Evolutionary conservation across 2,329 filamentous ascomycete genomes (phyloP).

Genomic region (Stachybotrys elegans): DNA sequence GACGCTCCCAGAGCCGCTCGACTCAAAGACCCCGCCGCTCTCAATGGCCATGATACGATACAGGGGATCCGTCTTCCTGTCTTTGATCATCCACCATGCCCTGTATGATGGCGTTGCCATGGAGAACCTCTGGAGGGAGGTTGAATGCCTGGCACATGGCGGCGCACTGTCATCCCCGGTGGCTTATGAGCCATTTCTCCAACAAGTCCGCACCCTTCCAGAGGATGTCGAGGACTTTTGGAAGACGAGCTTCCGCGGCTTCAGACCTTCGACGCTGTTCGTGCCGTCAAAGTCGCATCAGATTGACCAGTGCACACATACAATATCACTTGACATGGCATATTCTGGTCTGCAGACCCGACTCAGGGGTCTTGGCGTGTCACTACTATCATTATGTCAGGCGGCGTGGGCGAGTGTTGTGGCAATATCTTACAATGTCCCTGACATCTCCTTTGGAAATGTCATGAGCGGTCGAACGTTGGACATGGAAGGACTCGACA

Average conservation of each 20-base stretch:
- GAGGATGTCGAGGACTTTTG: constrained; percentile 59
- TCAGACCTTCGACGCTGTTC: constrained; percentile 30
- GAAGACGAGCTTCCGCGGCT: constrained; percentile 48
- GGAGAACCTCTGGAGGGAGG: constrained; percentile 60
- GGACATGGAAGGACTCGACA: constrained; percentile 59
- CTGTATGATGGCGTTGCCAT: constrained; percentile 84
- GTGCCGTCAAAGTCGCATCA: constrained; percentile 11
- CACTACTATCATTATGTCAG: constrained; percentile 65
- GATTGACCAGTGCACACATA: constrained; percentile 22
- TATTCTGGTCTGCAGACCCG: constrained; percentile 42
- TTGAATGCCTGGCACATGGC: constrained; percentile 54
- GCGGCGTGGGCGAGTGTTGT: constrained; percentile 67
- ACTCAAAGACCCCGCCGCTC: constrained; percentile 39
- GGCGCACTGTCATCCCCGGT: constrained; percentile 41
- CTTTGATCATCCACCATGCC: constrained; percentile 66
- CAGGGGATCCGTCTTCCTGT: constrained; percentile 31
- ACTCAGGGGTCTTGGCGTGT: constrained; percentile 49
- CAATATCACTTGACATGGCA: constrained; percentile 25
- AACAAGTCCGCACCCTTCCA: constrained; percentile 46
- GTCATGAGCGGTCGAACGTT: constrained; percentile 74
- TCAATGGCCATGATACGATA: constrained; percentile 37
- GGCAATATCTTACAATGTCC: constrained; percentile 44
- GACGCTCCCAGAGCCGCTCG: constrained; percentile 32
- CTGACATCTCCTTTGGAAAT: constrained; percentile 82
- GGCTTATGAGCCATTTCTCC: constrained; percentile 60